phyloP scores from a whole-genome alignment of 192 early-diverging fungal genomes.

The Borealophlyctis nickersoniae region DNA sequence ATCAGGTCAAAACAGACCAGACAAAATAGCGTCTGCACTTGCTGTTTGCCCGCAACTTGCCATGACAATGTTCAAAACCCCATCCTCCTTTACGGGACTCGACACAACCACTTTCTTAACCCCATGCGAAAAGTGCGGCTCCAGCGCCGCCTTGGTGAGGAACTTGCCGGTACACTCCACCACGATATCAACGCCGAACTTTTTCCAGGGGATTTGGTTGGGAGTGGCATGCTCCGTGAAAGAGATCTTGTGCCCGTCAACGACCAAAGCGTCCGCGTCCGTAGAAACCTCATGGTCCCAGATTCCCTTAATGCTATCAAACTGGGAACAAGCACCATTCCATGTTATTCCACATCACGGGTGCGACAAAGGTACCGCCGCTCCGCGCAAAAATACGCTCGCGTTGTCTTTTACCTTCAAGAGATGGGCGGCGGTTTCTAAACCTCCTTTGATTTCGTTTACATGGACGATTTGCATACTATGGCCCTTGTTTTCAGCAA shows the following conservation, averaged over 20 bases:
- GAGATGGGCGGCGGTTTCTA: slow-evolving; percentile 11
- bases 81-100: slow-evolving; percentile 23
- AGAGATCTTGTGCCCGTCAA: slow-evolving; percentile 11
- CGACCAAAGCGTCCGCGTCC: neutral
- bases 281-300: slow-evolving; percentile 8
- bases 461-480: slow-evolving; percentile 14
- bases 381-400: too few species aligned
- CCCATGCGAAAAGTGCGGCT: slow-evolving; percentile 6
- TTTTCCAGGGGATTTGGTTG: slow-evolving; percentile 12
- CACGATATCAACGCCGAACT: slow-evolving; percentile 17
- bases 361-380: neutral
- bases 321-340: slow-evolving; percentile 1
- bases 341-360: neutral
- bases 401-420: slow-evolving; percentile 18
- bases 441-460: slow-evolving; percentile 17
- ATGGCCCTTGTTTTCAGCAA: neutral
- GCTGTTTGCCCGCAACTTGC: neutral
- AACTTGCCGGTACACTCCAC: slow-evolving; percentile 22
- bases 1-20: neutral
- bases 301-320: slow-evolving; percentile 19
- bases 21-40: neutral
- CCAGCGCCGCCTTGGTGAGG: slow-evolving; percentile 8
- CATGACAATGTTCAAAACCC: slow-evolving; percentile 25
- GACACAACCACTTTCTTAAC: slow-evolving; percentile 25
- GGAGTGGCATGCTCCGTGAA: slow-evolving; percentile 10